Base-by-base conservation (phyloP, 2,329 filamentous ascomycete genomes). In the Scytalidium sp. region DNA sequence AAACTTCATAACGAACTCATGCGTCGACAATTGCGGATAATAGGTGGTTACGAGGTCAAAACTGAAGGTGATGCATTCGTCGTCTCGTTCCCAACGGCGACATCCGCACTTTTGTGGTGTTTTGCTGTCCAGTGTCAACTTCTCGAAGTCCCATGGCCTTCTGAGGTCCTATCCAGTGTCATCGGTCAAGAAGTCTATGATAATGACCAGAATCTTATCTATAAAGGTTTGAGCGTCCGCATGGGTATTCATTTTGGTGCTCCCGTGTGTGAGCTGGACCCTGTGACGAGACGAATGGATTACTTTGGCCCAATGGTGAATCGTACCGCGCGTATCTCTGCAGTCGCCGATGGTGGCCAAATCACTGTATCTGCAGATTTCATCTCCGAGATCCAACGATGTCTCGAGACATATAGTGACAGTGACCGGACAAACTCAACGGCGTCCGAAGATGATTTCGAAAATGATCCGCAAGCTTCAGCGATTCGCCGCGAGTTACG, bases 271-370 rank as follows among this genome's bases (percentile, higher is more conserved):
- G 94, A 99, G 69, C 88, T 87, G 44, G 94, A 99, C 68, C 94
- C 94, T 0, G 92, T 99, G 45, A 99, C 94, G 1, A 87, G 92
- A 50, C 90, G 94, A 55, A 99, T 99, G 94, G 94, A 99, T 63
- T 99, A 99, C 72, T 99, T 97, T 66, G 94, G 94, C 0, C 94
- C 94, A 13, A 99, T 99, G 91, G 94, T 99, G 63, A 99, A 99
- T 71, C 92, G 95, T 64, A 90, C 94, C 1, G 88, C 94, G 15
- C 88, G 94, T 72, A 96, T 99, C 57, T 94, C 90, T 6, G 87
- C 90, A 19, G 92, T 96, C 41, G 94, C 94, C 29, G 94, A 99
- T 66, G 94, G 94, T 53, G 94, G 94, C 1, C 93, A 99, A 67
- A 97, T 97, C 57, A 94, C 93, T 0, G 94, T 97, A 2, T 97